Evolutionary conservation across 1,284 basidiomycete genomes (phyloP).

Genomic region (Marasmius sp.): DNA sequence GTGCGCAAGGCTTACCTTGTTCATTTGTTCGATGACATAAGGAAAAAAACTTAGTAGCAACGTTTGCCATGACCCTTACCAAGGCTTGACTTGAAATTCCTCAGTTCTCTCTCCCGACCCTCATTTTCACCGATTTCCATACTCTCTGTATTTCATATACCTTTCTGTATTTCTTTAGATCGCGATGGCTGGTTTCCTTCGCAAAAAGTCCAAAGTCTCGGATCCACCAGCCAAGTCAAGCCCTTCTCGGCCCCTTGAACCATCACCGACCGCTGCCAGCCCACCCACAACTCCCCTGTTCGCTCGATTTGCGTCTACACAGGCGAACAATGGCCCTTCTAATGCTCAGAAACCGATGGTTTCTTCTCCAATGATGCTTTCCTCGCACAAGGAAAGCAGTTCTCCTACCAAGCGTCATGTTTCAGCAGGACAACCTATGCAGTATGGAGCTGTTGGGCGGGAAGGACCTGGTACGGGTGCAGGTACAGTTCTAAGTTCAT

Average conservation of each 20-base stretch:
- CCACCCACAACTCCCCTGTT: constrained; percentile 38
- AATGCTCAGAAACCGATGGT: constrained; percentile 3
- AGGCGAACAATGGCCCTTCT: constrained; percentile 10
- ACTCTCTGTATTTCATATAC: background rate
- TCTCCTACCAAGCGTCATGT: background rate
- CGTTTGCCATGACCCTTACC: too few species aligned
- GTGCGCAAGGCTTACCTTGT: too few species aligned
- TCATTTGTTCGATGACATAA: too few species aligned
- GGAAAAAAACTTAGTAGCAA: too few species aligned
- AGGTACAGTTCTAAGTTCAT: background rate
- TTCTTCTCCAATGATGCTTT: constrained; percentile 10
- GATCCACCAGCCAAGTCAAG: constrained; percentile 21
- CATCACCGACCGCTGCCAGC: constrained; percentile 11
- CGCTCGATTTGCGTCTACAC: constrained; percentile 32
- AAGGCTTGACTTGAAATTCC: too few species aligned
- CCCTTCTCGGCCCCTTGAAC: constrained; percentile 12
- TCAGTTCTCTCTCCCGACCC: too few species aligned
- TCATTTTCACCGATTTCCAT: background rate
- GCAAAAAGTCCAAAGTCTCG: constrained; percentile 40
- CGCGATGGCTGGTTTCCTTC: constrained; percentile 53
- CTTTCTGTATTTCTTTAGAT: constrained; percentile 3
- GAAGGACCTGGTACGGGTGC: background rate
- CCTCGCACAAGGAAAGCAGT: constrained; percentile 26
- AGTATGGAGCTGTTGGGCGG: background rate
- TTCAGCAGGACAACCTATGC: background rate